Percentiles rank a stretch among this genome's conserved stretches.
Conservation (phyloP, 441 rosid species). For the Pelargonium cotyledonis region DNA sequence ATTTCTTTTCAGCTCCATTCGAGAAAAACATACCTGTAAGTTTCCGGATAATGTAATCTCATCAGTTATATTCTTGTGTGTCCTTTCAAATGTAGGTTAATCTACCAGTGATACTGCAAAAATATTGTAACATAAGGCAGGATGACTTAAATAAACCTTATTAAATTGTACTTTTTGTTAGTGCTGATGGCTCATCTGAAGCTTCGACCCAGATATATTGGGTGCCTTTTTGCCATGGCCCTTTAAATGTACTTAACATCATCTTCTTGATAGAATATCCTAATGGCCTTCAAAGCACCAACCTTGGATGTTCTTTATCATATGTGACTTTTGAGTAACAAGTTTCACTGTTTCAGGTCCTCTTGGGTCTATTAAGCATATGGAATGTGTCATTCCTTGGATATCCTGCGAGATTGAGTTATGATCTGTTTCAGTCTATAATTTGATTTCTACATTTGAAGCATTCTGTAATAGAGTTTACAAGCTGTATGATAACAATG, state of each 20-base stretch:
- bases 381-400: constrained; percentile 98
- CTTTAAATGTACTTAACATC: neutral
- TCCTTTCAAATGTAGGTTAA: neutral
- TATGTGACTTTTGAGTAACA: constrained; percentile 15
- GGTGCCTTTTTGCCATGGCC: neutral
- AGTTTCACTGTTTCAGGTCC: constrained; percentile 48
- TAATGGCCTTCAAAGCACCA: neutral
- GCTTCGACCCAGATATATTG: neutral
- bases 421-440: constrained; percentile 15
- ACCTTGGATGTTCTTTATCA: constrained; percentile 11
- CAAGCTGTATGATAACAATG: constrained; percentile 4
- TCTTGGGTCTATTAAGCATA: constrained; percentile 73
- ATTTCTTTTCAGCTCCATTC: constrained; percentile 61
- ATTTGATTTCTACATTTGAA: constrained; percentile 8
- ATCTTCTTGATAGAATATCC: neutral
- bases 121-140: neutral
- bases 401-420: constrained; percentile 80
- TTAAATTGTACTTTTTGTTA: neutral
- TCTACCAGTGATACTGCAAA: constrained; percentile 3
- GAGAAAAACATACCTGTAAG: constrained; percentile 89
- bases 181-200: neutral
- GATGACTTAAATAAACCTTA: neutral
- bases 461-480: neutral
- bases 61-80: neutral
- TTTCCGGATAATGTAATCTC: constrained; percentile 14